Conservation (phyloP, 2,329 filamentous ascomycete species). For the Ophiocordyceps camponoti-saundersi region DNA sequence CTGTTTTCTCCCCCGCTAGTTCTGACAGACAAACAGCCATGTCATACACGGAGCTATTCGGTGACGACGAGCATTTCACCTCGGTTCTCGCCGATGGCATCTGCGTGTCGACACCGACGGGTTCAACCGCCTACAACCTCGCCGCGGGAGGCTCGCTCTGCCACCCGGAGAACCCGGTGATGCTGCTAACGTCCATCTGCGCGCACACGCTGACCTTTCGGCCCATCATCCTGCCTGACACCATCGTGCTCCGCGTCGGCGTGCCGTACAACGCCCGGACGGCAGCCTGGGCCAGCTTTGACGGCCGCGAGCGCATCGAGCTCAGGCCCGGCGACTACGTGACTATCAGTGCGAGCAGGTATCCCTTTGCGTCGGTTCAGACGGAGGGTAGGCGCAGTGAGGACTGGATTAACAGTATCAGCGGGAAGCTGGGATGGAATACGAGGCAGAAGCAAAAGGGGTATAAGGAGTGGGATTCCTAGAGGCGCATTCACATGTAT, state of each 20-base stretch:
- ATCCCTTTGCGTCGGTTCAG: conserved; percentile 65
- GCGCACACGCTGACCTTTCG: conserved; percentile 90
- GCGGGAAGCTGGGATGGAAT: conserved; percentile 66
- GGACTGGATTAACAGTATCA: conserved; percentile 73
- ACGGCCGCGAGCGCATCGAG: conserved; percentile 79
- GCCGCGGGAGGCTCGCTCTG: conserved; percentile 90
- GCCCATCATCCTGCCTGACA: conserved; percentile 92
- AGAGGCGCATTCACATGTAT: background rate
- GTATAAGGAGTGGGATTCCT: conserved; percentile 26
- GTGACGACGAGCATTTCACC: conserved; percentile 89
- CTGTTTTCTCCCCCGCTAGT: background rate
- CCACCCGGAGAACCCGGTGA: conserved; percentile 91
- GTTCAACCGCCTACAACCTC: conserved; percentile 88
- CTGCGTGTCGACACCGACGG: conserved; percentile 86
- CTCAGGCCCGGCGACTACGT: conserved; percentile 67
- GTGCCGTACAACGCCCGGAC: conserved; percentile 90
- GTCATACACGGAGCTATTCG: conserved; percentile 83
- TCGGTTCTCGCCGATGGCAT: conserved; percentile 86
- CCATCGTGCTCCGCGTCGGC: conserved; percentile 79
- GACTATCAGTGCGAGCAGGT: conserved; percentile 64
- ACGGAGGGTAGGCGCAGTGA: conserved; percentile 51
- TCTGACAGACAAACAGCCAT: conserved; percentile 41
- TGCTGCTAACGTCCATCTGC: conserved; percentile 86
- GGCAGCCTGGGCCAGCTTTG: conserved; percentile 93
- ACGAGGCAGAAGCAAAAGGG: conserved; percentile 60